Base-by-base conservation (phyloP, 2,329 filamentous ascomycete genomes). In the Thermomyces lanuginosus region DNA sequence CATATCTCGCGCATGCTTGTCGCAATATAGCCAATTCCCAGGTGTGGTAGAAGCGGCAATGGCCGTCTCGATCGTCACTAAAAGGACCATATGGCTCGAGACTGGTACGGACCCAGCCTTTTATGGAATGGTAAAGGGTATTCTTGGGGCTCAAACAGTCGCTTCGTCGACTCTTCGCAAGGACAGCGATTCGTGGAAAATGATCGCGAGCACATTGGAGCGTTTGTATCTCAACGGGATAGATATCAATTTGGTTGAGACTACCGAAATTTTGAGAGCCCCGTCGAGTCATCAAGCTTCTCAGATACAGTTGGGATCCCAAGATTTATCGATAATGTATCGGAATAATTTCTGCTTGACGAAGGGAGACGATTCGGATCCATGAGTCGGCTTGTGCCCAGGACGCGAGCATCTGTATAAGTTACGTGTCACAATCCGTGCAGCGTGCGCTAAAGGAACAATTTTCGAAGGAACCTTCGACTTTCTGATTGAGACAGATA, bases 291-390 rank as follows among this genome's bases (percentile, higher is more conserved):
- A 53, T 76, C n/a, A 56, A 65, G 9, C 54, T 81, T 3, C 74
- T 75, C 2, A 61, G 64, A 0, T 81, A 81, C 44, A 61, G 61
- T 0, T 82, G 73, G 44, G 72, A 81, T 45, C 58, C 67, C 36
- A 80, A 79, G 60, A 70, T 67, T 38, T 79, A 80, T 78, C 73
- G 73, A 61, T 77, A 10, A 68, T 71, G 43, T 77, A 77, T 48
- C 58, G 62, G 34, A 73, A 77, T 33, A 72, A 81, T 49, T 82
- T 74, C 71, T 67, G 61, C 13, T 52, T 81, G 19, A 70, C 64
- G 34, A 83, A 82, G 59, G 72, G 61, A 31, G 67, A 76, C 36
- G 9, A 10, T 20, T 11, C 11, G n/a, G 21, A 23, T 7, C 21
- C 21, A 12, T 6, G 13, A 23, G 9, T 10, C 9, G 13, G n/a